Conservation (phyloP, 2,329 filamentous ascomycete genomes). For the Talaromyces atroroseus region DNA sequence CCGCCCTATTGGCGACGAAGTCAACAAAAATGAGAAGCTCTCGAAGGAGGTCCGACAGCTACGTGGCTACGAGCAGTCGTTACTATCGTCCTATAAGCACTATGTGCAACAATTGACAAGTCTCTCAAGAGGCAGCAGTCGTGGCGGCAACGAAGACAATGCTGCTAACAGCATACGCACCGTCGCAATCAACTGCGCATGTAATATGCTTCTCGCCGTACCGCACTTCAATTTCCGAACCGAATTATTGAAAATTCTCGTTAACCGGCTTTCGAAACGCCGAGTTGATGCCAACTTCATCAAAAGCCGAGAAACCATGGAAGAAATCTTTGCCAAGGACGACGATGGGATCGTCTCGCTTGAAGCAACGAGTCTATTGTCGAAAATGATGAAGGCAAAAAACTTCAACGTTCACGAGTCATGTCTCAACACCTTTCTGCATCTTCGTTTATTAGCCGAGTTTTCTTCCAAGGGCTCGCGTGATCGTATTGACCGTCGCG, state of each 20-base stretch:
- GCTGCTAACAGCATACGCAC: slow-evolving; percentile 50
- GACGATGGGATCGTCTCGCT: slow-evolving; percentile 84
- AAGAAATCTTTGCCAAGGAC: slow-evolving; percentile 77
- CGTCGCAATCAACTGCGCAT: slow-evolving; percentile 80
- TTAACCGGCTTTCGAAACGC: slow-evolving; percentile 72
- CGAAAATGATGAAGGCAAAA: slow-evolving; percentile 91
- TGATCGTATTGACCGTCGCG: slow-evolving; percentile 63
- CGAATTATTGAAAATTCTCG: slow-evolving; percentile 80
- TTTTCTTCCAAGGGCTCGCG: slow-evolving; percentile 79
- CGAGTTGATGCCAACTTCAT: slow-evolving; percentile 67
- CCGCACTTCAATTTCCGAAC: slow-evolving; percentile 96
- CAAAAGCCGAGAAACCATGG: slow-evolving; percentile 71
- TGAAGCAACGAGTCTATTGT: slow-evolving; percentile 76
- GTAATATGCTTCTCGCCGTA: slow-evolving; percentile 70
- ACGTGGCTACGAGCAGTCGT: slow-evolving; percentile 77
- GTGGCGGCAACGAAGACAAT: slow-evolving; percentile 26
- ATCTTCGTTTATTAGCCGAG: slow-evolving; percentile 80
- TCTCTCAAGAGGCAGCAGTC: slow-evolving; percentile 55
- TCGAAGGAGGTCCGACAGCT: slow-evolving; percentile 86
- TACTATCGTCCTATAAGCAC: slow-evolving; percentile 76
- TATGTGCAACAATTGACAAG: slow-evolving; percentile 73
- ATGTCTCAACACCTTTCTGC: slow-evolving; percentile 84
- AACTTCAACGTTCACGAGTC: slow-evolving; percentile 79
- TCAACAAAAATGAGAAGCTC: slow-evolving; percentile 67
- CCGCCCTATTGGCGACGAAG: slow-evolving; percentile 68